Conservation (phyloP, 2,329 filamentous ascomycete genomes). For the Beauveria sp. region DNA sequence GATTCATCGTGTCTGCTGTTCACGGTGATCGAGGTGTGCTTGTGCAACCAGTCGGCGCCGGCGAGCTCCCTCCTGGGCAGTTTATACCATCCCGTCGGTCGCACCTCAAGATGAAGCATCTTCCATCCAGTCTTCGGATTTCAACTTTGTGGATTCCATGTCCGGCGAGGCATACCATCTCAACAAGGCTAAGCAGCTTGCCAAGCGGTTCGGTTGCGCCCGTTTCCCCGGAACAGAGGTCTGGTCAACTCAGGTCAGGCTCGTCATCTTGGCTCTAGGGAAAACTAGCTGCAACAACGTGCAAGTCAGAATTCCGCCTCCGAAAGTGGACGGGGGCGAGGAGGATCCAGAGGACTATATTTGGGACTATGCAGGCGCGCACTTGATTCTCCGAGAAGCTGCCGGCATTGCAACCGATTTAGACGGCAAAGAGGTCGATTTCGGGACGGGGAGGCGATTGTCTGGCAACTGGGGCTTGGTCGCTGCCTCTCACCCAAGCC, state of each 20-base stretch:
- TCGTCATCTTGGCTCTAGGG: not conserved
- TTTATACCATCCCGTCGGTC: not conserved
- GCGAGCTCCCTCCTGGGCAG: not conserved
- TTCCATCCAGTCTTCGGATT: not conserved
- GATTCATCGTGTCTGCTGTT: not conserved
- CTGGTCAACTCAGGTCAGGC: constrained; percentile 5
- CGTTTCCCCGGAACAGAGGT: constrained; percentile 1
- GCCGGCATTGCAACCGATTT: not conserved
- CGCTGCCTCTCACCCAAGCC: not conserved
- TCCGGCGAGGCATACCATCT: not conserved
- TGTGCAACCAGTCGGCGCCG: not conserved
- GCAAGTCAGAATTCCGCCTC: not conserved
- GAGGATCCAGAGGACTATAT: not conserved
- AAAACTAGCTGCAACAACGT: not conserved
- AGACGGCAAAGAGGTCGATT: not conserved
- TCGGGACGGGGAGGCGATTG: not conserved
- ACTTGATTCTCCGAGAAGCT: not conserved
- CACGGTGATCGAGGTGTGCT: not conserved
- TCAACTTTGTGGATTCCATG: not conserved
- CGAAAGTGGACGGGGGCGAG: not conserved
- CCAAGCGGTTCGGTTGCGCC: not conserved
- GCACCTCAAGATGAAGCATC: not conserved
- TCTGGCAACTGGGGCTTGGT: not conserved
- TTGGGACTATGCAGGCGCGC: constrained; percentile 3
- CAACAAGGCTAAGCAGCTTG: not conserved